Evolutionary conservation across 2,329 filamentous ascomycete genomes (phyloP), one percentile per base, ranked within the genome.

Genomic region (Aureobasidium sp.): DNA sequence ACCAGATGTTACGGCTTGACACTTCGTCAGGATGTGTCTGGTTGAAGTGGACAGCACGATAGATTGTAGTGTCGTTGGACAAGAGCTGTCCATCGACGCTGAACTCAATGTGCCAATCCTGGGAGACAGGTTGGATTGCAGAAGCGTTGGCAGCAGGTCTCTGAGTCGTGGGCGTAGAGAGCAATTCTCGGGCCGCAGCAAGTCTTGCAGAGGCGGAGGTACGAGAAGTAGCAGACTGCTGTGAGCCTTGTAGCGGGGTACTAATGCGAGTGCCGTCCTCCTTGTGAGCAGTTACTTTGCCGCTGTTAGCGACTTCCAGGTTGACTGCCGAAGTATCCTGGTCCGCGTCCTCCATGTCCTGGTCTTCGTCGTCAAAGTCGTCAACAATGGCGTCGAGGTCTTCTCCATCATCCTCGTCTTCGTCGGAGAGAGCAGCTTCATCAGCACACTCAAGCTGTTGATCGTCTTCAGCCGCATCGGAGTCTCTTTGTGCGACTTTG

Each of bases 51-150:
- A 97, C 90, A 36, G 94, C 94, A 52, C 93, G 88, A 71, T 97
- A 99, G 62, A 99, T 93, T 0, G 94, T 99, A 0, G 90, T 97
- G 69, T 97, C 92, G 67, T 92, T 94, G 0, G 89, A 82, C 63
- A 99, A 88, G 1, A 89, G 83, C 72, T 91, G 91, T 59, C 84
- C 88, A 66, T 95, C 88, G 55, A 97, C 83, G 67, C 85, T 92
- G 75, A 99, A 99, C 70, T 97, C 90, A 64, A 99, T 91, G 70
- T 99, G 93, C 94, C 94, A 99, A 71, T 97, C 92, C 71, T 95
- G 89, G 1, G 92, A 90, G 0, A 85, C 80, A 15, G 89, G 80
- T 68, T 92, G 89, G 58, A 95, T 84, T 4, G 91, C 91, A 58
- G 90, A 89, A 27, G 91, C 88, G 73, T 97, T 96, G 0, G 91